Conservation (phyloP, 2,329 filamentous ascomycete species). For the Aspergillus novofumigatus region DNA sequence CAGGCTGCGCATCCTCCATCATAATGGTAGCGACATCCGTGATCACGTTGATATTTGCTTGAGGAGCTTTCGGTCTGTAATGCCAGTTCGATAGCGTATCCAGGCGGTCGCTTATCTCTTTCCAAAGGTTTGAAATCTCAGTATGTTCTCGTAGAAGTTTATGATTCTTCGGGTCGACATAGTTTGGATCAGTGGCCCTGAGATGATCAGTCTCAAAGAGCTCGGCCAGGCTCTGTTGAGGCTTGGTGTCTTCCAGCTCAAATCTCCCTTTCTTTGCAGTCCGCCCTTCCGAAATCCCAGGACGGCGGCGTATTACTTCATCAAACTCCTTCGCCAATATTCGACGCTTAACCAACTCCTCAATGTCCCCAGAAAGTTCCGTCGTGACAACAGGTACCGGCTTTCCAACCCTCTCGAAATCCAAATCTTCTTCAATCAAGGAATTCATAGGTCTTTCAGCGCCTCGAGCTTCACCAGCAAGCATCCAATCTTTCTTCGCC, state of each 20-base stretch:
- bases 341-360: constrained; percentile 88
- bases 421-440: constrained; percentile 86
- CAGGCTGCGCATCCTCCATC: constrained; percentile 94
- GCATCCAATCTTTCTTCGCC: constrained; percentile 83
- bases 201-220: constrained; percentile 92
- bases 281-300: constrained; percentile 64
- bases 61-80: constrained; percentile 84
- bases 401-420: constrained; percentile 93
- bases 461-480: constrained; percentile 82
- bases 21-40: constrained; percentile 84
- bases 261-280: constrained; percentile 66
- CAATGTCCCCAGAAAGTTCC: constrained; percentile 85
- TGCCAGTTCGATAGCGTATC: constrained; percentile 91
- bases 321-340: constrained; percentile 90
- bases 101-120: constrained; percentile 70
- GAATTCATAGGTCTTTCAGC: constrained; percentile 83
- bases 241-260: constrained; percentile 81
- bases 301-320: constrained; percentile 77
- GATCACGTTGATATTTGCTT: constrained; percentile 78
- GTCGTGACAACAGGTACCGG: constrained; percentile 91
- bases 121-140: constrained; percentile 81
- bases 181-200: constrained; percentile 71
- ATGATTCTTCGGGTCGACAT: constrained; percentile 76
- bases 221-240: constrained; percentile 82
- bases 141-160: constrained; percentile 76